Percentiles rank a stretch among this genome's conserved stretches.
Evolutionary conservation across 306 rosid genomes (phyloP).

Genomic region (Vigna nakashimae): DNA sequence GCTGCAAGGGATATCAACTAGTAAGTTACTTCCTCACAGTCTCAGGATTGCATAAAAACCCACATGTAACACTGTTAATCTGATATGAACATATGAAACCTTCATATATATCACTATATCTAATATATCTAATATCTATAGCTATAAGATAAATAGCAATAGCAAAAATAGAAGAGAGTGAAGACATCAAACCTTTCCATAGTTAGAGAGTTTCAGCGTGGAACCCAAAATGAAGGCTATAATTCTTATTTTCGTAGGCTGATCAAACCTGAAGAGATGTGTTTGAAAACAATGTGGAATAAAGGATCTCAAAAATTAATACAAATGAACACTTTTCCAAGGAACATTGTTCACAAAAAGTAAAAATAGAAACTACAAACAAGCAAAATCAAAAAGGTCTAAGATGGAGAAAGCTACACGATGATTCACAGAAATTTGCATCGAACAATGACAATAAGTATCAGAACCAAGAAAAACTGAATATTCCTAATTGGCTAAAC

Average conservation of each 20-base stretch:
- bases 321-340: not conserved
- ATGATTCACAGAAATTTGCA: not conserved
- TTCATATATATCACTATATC: not conserved
- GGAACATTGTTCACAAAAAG: not conserved
- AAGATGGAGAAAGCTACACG: slow-evolving; percentile 16
- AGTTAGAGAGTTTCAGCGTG: slow-evolving; percentile 67
- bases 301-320: not conserved
- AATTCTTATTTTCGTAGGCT: slow-evolving; percentile 67
- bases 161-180: slow-evolving; percentile 10
- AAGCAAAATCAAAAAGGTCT: not conserved
- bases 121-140: not conserved
- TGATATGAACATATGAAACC: slow-evolving; percentile 6
- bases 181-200: slow-evolving; percentile 77
- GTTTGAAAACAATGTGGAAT: slow-evolving; percentile 7
- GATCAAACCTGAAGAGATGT: slow-evolving; percentile 73
- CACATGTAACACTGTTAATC: slow-evolving; percentile 8
- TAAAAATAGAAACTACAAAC: not conserved
- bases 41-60: slow-evolving; percentile 8
- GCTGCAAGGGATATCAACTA: slow-evolving; percentile 61
- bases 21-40: slow-evolving; percentile 6
- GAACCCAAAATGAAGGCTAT: slow-evolving; percentile 76
- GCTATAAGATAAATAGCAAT: slow-evolving; percentile 4
- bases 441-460: not conserved
- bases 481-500: not conserved
- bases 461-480: not conserved